These are phyloP conservation scores for Trifolium fragiferum DNA, from an alignment of 306 rosid species.

Conservation along the genomic window DNA sequence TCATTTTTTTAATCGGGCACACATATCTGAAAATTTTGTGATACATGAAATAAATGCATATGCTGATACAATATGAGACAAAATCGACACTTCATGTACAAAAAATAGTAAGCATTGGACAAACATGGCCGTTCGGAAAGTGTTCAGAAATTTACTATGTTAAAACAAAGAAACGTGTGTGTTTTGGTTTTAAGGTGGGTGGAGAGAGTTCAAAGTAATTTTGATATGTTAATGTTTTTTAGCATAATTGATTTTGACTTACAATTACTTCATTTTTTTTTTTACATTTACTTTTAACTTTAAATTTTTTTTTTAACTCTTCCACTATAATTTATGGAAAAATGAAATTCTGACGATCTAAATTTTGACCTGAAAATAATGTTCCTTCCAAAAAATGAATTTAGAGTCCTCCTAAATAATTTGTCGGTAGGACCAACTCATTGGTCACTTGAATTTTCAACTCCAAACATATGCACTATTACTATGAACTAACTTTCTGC, in stretches of 20 bases:
- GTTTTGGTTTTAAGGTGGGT: neutral
- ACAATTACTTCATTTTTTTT: neutral
- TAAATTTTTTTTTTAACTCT: neutral
- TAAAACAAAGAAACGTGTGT: neutral
- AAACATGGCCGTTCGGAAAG: neutral
- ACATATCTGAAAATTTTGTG: neutral
- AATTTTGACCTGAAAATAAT: too few relatives aligned
- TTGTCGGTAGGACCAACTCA: too few relatives aligned
- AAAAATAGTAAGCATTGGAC: neutral
- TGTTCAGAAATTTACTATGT: neutral
- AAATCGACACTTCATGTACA: neutral
- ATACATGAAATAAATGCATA: neutral
- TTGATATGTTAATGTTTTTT: neutral
- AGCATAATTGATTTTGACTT: neutral
- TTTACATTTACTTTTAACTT: neutral
- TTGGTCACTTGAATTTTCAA: too few relatives aligned
- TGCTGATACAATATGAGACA: neutral
- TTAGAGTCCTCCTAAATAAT: too few relatives aligned
- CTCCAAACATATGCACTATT: too few relatives aligned
- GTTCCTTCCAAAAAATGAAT: too few relatives aligned
- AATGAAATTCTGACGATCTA: too few relatives aligned
- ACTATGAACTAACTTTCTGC: too few relatives aligned
- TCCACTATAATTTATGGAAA: too few relatives aligned
- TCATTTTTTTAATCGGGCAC: neutral
- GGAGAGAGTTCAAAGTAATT: neutral